Percentiles rank a stretch among this genome's conserved stretches.
These are phyloP conservation scores for Carpinus viminea DNA, from an alignment of 306 rosid genomes.

Conservation along the genomic window DNA sequence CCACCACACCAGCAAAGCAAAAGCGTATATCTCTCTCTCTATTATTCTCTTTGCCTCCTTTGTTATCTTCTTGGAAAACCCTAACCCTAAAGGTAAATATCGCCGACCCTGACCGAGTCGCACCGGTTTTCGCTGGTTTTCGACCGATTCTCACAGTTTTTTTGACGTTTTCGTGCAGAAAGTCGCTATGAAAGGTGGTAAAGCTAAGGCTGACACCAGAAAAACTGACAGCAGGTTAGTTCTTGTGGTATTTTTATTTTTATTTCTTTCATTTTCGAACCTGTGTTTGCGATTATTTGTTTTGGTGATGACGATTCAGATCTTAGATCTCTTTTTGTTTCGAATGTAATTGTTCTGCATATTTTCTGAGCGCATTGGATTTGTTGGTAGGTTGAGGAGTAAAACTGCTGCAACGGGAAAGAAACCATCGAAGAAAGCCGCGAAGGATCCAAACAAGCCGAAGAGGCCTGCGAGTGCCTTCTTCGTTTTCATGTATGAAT, in stretches of 20 bases:
- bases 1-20: conserved; percentile 31
- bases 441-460: conserved; percentile 92
- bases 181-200: conserved; percentile 64
- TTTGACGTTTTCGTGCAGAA: conserved; percentile 17
- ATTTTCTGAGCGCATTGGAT: neutral
- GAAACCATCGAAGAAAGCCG: conserved; percentile 61
- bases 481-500: conserved; percentile 80
- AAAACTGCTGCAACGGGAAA: conserved; percentile 63
- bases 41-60: conserved; percentile 11
- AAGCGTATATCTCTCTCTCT: conserved; percentile 20
- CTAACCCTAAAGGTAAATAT: conserved; percentile 17
- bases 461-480: conserved; percentile 96
- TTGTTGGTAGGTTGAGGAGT: conserved; percentile 60
- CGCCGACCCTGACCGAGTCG: conserved; percentile 27
- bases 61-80: conserved; percentile 22
- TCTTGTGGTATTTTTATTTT: neutral
- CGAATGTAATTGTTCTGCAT: too few species aligned
- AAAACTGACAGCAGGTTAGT: conserved; percentile 54
- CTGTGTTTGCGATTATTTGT: neutral
- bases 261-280: neutral
- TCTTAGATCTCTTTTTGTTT: conserved; percentile 8
- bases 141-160: conserved; percentile 14
- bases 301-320: neutral
- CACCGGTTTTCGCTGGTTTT: neutral
- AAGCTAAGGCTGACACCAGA: conserved; percentile 52